Conservation (phyloP, 805 yeast genomes). For the Helenozyma rhizophorensis region DNA sequence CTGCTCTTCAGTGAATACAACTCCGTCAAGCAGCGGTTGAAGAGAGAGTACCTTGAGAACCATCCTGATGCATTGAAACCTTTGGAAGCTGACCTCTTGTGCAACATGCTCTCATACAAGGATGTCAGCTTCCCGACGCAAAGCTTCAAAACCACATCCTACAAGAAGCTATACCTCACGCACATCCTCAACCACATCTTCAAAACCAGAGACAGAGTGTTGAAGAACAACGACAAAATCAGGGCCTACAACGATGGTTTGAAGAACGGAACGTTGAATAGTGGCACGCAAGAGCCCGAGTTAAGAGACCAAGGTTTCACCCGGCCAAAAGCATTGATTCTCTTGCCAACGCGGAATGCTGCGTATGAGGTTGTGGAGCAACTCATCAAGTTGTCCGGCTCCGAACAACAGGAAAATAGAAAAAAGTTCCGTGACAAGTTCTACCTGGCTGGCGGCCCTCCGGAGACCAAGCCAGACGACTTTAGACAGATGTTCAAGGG, state of each 20-base stretch:
- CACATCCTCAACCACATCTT: slow-evolving; percentile 80
- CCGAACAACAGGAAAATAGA: slow-evolving; percentile 75
- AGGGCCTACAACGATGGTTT: slow-evolving; percentile 38
- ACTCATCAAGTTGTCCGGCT: slow-evolving; percentile 57
- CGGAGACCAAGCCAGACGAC: slow-evolving; percentile 71
- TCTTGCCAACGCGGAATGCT: slow-evolving; percentile 79
- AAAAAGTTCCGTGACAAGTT: slow-evolving; percentile 73
- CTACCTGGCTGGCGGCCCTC: slow-evolving; percentile 44
- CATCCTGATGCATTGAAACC: slow-evolving; percentile 14
- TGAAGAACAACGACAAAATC: slow-evolving; percentile 68
- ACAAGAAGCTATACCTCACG: slow-evolving; percentile 59
- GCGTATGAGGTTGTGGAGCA: slow-evolving; percentile 66
- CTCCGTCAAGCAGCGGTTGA: slow-evolving; percentile 25
- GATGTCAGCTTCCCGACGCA: slow-evolving; percentile 64
- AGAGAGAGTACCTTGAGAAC: slow-evolving; percentile 16
- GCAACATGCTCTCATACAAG: slow-evolving; percentile 67
- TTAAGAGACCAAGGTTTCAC: slow-evolving; percentile 93
- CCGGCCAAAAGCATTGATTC: slow-evolving; percentile 78
- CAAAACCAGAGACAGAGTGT: slow-evolving; percentile 81
- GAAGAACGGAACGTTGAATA: slow-evolving; percentile 34
- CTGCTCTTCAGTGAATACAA: slow-evolving; percentile 12
- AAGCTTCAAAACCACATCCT: slow-evolving; percentile 44
- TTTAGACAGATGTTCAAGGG: slow-evolving; percentile 80
- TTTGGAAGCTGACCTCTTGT: slow-evolving; percentile 51
- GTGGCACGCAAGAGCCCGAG: slow-evolving; percentile 46